Percentiles rank a stretch among this genome's conserved stretches.
Evolutionary conservation across 257 asterid genomes (phyloP).

Genomic region (Primulina eburnea): DNA sequence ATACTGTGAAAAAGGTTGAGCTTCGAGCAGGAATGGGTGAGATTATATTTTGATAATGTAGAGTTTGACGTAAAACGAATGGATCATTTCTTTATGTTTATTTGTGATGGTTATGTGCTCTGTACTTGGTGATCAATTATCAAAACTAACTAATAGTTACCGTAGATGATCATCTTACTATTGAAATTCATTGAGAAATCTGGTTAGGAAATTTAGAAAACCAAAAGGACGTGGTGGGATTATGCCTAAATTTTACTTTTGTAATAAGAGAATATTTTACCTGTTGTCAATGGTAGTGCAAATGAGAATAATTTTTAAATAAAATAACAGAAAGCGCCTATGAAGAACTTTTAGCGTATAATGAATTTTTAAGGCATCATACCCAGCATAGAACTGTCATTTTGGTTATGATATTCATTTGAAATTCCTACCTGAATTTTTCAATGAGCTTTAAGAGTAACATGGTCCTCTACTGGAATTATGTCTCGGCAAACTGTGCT

Average conservation of each 20-base stretch:
- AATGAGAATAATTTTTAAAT: no score
- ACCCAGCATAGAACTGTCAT: neutral
- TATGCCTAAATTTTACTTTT: neutral
- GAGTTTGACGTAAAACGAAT: neutral
- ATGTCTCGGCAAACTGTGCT: neutral
- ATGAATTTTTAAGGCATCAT: neutral
- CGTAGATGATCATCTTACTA: neutral
- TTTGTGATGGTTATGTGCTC: neutral
- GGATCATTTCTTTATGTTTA: neutral
- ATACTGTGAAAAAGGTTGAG: neutral
- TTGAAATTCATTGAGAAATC: no score
- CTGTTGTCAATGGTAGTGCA: no score
- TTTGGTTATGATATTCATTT: neutral
- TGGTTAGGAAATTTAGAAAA: neutral
- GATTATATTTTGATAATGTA: neutral
- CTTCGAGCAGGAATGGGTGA: neutral
- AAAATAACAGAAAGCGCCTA: neutral
- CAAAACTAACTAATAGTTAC: no score
- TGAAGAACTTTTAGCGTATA: neutral
- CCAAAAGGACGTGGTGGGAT: neutral
- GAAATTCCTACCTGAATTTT: neutral
- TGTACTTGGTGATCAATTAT: neutral
- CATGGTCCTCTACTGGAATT: neutral
- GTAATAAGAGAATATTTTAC: neutral
- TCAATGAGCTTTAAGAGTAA: neutral